Percentiles rank a stretch among this genome's conserved stretches.
Evolutionary conservation across 2,329 filamentous ascomycete genomes (phyloP).

Genomic region (Phyllosticta capitalensis): DNA sequence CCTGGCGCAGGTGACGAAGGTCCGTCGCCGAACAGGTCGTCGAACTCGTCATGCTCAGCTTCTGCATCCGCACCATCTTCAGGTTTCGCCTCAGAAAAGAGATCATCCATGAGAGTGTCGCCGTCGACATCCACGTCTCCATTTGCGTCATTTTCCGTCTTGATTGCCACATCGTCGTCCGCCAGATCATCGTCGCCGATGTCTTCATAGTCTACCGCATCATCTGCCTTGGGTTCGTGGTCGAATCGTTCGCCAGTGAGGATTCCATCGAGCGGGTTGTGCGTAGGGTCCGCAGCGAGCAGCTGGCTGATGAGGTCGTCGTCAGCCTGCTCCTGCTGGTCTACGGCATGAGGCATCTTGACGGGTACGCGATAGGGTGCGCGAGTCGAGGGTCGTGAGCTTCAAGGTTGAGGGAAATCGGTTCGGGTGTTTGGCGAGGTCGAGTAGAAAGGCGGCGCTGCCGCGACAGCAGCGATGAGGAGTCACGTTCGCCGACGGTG

Average conservation of each 20-base stretch:
- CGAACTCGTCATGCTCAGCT: slow-evolving; percentile 29
- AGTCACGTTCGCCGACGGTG: background rate
- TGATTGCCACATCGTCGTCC: slow-evolving; percentile 49
- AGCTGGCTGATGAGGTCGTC: slow-evolving; percentile 21
- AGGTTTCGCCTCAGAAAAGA: slow-evolving; percentile 13
- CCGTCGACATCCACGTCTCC: slow-evolving; percentile 21
- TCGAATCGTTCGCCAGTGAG: slow-evolving; percentile 29
- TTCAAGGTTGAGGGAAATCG: background rate
- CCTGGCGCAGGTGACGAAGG: slow-evolving; percentile 15
- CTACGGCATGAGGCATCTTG: slow-evolving; percentile 30
- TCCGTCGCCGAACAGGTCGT: slow-evolving; percentile 62
- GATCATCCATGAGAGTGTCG: slow-evolving; percentile 19
- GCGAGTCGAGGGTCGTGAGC: background rate
- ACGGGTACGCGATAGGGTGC: background rate
- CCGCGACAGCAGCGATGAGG: background rate
- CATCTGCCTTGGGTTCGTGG: slow-evolving; percentile 70
- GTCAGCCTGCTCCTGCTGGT: slow-evolving; percentile 15
- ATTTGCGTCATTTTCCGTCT: slow-evolving; percentile 16
- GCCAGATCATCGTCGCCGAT: slow-evolving; percentile 87
- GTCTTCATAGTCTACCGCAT: slow-evolving; percentile 84
- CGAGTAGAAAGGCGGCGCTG: background rate
- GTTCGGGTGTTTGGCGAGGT: background rate
- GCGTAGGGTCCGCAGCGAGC: slow-evolving; percentile 16
- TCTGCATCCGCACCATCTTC: slow-evolving; percentile 13
- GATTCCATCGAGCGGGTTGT: slow-evolving; percentile 18